Percentiles rank a stretch among this genome's conserved stretches.
These are phyloP conservation scores for Verticillium nonalfalfae DNA, from an alignment of 2,329 filamentous ascomycete genomes.

Conservation along the genomic window DNA sequence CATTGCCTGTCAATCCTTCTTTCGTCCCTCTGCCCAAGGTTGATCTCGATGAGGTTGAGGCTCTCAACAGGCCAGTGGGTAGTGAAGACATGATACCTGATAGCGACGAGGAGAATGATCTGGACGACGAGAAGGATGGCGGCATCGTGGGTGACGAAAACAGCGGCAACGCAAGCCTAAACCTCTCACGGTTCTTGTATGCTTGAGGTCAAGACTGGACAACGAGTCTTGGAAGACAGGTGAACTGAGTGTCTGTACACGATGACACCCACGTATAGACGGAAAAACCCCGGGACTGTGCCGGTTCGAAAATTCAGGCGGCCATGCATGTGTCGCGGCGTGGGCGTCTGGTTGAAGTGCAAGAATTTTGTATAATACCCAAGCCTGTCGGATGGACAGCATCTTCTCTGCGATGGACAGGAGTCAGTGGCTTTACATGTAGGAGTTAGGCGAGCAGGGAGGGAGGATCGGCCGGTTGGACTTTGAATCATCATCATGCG, in stretches of 20 bases:
- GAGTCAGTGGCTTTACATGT: neutral
- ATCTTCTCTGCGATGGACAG: neutral
- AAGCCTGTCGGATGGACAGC: neutral
- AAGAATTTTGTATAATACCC: neutral
- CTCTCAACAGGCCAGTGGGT: constrained; percentile 38
- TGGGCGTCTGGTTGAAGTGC: neutral
- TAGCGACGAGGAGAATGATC: constrained; percentile 41
- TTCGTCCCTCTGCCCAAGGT: constrained; percentile 50
- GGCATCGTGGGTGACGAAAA: constrained; percentile 12
- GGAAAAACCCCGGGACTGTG: neutral
- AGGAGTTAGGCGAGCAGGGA: neutral
- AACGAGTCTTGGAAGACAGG: no score
- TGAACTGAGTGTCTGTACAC: no score
- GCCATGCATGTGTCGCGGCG: neutral
- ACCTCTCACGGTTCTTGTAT: constrained; percentile 44
- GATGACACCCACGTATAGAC: no score
- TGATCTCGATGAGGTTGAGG: constrained; percentile 45
- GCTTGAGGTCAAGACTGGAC: constrained; percentile 12
- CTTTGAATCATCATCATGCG: neutral
- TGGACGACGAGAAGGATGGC: constrained; percentile 23
- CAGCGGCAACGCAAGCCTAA: constrained; percentile 25
- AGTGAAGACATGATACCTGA: constrained; percentile 53
- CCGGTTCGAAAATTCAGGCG: neutral
- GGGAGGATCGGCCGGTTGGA: neutral
- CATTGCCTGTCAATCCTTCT: constrained; percentile 42